Conservation (phyloP, 225 moss, liverwort and hornwort genomes). For the Marchantia paleacea region DNA sequence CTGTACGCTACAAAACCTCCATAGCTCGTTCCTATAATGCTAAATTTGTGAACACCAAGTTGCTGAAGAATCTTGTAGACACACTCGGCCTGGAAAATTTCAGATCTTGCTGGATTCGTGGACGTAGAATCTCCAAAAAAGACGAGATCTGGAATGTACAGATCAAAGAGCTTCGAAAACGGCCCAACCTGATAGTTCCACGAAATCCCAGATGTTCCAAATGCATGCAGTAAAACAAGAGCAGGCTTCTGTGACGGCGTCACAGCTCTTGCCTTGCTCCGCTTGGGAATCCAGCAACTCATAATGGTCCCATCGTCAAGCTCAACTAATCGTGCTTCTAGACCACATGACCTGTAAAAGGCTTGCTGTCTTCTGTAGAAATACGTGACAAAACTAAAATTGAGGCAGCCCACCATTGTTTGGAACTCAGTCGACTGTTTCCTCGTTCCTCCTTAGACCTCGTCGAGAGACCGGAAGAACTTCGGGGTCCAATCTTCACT, state of each 20-base stretch:
- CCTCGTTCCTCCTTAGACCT: neutral
- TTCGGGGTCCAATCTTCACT: neutral
- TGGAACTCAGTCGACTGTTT: neutral
- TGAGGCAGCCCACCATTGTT: conserved; percentile 36
- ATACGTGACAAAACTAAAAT: conserved; percentile 38
- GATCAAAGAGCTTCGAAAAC: conserved; percentile 57
- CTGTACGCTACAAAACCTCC: conserved; percentile 85
- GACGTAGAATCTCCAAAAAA: conserved; percentile 67
- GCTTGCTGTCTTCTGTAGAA: conserved; percentile 29
- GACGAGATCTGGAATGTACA: conserved; percentile 76
- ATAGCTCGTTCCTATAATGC: conserved; percentile 79
- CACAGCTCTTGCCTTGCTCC: conserved; percentile 53
- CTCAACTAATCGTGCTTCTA: conserved; percentile 62
- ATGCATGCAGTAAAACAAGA: conserved; percentile 66
- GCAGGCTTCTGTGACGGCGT: conserved; percentile 46
- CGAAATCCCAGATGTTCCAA: conserved; percentile 52
- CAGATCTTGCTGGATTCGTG: conserved; percentile 46
- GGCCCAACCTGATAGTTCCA: conserved; percentile 58
- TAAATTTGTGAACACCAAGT: conserved; percentile 61
- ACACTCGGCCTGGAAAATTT: conserved; percentile 70
- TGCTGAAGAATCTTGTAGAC: conserved; percentile 56
- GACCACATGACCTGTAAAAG: conserved; percentile 41
- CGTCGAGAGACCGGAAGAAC: neutral
- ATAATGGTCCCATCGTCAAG: conserved; percentile 52
- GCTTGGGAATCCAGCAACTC: conserved; percentile 77